Conservation (phyloP, 2,329 filamentous ascomycete genomes). For the Trichoderma sp. region DNA sequence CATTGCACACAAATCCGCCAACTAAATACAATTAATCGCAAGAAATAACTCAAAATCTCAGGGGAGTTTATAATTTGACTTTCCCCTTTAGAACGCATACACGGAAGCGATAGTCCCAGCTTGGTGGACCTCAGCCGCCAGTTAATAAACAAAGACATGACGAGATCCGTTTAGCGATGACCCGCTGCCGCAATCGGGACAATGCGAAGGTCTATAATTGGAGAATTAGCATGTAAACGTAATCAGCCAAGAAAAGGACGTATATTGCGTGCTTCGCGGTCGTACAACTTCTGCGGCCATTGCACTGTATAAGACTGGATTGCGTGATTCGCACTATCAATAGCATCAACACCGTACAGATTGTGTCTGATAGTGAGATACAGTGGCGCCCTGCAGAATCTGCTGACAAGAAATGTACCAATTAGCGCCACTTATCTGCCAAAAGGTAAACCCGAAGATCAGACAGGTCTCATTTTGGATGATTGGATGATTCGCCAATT, state of each 20-base stretch:
- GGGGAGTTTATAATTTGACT: not conserved
- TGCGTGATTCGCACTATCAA: conserved; percentile 21
- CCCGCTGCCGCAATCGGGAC: not conserved
- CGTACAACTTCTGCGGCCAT: conserved; percentile 3
- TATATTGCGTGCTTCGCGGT: conserved; percentile 13
- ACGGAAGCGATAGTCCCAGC: not conserved
- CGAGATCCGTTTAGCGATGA: conserved; percentile 17
- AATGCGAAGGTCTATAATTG: not conserved
- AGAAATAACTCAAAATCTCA: not conserved
- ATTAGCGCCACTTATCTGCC: not conserved
- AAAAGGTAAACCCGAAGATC: not conserved
- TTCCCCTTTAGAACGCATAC: not conserved
- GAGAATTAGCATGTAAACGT: not conserved
- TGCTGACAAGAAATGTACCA: not conserved
- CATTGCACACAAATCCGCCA: no score
- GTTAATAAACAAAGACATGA: conserved; percentile 3
- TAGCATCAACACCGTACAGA: conserved; percentile 19
- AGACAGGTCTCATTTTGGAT: not conserved
- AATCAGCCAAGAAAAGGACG: not conserved
- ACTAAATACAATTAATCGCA: not conserved
- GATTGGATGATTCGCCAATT: conserved; percentile 18
- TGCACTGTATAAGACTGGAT: conserved; percentile 11
- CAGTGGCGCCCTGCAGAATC: not conserved
- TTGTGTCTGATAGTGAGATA: not conserved
- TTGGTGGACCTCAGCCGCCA: not conserved